Evolutionary conservation across 2,329 filamentous ascomycete genomes (phyloP).

Genomic region (Ophiocordyceps unilateralis): DNA sequence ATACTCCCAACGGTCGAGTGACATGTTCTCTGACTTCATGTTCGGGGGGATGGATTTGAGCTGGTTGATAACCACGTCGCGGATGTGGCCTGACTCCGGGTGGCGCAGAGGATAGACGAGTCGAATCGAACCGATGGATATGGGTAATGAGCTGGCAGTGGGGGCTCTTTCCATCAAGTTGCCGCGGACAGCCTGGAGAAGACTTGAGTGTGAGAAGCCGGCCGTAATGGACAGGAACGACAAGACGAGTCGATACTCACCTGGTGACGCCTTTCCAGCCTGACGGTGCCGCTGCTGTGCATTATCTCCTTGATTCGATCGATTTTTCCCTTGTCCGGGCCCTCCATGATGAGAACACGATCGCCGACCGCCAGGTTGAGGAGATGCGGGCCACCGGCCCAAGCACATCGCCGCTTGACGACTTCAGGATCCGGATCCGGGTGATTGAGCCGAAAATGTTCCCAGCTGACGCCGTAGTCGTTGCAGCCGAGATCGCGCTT

Average conservation of each 20-base stretch:
- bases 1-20: conserved; percentile 21
- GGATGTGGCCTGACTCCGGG: conserved; percentile 41
- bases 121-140: conserved; percentile 57
- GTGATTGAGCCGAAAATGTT: conserved; percentile 16
- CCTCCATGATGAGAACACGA: conserved; percentile 65
- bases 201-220: neutral
- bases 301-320: conserved; percentile 47
- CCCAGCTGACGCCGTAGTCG: conserved; percentile 37
- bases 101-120: conserved; percentile 65
- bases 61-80: conserved; percentile 64
- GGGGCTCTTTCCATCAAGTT: conserved; percentile 14
- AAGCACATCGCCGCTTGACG: conserved; percentile 26
- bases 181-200: conserved; percentile 10
- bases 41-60: conserved; percentile 35
- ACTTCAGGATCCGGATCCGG: conserved; percentile 15
- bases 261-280: conserved; percentile 44
- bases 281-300: conserved; percentile 34
- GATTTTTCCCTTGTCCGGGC: conserved; percentile 70
- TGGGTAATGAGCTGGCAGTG: conserved; percentile 20
- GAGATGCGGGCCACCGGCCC: conserved; percentile 37
- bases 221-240: neutral
- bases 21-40: conserved; percentile 27
- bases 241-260: conserved; percentile 26
- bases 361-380: conserved; percentile 53
- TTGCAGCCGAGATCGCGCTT: conserved; percentile 52